phyloP scores from a whole-genome alignment of 2,329 filamentous ascomycete genomes.

The Talaromyces atroroseus region DNA sequence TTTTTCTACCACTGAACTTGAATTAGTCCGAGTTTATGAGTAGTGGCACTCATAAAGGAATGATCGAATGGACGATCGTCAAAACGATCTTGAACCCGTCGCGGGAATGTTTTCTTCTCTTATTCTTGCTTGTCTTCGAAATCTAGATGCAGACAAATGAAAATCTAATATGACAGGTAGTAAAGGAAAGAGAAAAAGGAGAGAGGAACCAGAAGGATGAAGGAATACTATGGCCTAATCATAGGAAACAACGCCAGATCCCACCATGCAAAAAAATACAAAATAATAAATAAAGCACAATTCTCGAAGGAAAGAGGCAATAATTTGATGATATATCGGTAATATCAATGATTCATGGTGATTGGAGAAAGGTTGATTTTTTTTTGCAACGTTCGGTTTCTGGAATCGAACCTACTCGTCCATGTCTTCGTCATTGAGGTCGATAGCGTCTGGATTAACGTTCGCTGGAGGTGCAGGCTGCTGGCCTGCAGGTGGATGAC shows the following conservation, averaged over 20 bases:
- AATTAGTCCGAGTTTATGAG: no score
- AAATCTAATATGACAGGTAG: slow-evolving; percentile 5
- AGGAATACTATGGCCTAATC: neutral
- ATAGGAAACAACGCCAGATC: neutral
- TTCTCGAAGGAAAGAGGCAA: neutral
- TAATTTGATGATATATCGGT: neutral
- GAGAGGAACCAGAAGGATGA: neutral
- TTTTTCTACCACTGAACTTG: no score
- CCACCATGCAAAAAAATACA: slow-evolving; percentile 3
- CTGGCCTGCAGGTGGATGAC: slow-evolving; percentile 33
- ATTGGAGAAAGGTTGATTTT: neutral
- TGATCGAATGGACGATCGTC: no score
- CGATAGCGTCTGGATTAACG: slow-evolving; percentile 80
- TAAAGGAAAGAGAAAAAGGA: neutral
- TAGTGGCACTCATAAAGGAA: no score
- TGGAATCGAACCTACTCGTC: slow-evolving; percentile 23
- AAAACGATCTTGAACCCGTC: neutral
- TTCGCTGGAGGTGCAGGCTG: slow-evolving; percentile 35
- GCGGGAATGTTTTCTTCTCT: neutral
- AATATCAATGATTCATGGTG: neutral
- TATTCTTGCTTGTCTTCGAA: neutral
- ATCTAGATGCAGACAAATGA: slow-evolving; percentile 4
- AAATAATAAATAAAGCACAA: neutral
- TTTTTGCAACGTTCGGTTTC: neutral
- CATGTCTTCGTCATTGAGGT: slow-evolving; percentile 60